Conservation (phyloP, 164 flowering plant genomes). For the Macadamia tetraphylla region DNA sequence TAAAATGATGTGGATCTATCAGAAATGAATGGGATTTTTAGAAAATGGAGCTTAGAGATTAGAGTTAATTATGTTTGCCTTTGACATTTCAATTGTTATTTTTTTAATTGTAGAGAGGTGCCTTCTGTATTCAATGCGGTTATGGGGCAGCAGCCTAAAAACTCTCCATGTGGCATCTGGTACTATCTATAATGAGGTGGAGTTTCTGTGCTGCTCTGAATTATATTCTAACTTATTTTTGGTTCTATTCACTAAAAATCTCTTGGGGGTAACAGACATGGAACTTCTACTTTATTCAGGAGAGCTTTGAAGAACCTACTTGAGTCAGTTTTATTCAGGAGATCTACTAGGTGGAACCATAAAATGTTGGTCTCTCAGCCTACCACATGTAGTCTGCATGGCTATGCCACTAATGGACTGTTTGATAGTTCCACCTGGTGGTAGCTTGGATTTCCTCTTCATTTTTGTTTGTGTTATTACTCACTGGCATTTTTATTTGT, state of each 20-base stretch:
- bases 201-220: background rate
- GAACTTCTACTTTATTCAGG: too few species aligned
- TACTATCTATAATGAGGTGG: constrained; percentile 92
- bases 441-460: background rate
- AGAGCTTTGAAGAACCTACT: too few species aligned
- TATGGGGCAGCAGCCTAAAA: constrained; percentile 66
- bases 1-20: too few species aligned
- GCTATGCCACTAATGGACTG: background rate
- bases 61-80: background rate
- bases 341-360: too few species aligned
- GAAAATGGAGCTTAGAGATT: background rate
- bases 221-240: too few species aligned
- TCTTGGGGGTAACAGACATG: too few species aligned
- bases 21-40: too few species aligned
- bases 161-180: constrained; percentile 81
- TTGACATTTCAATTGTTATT: background rate
- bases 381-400: too few species aligned
- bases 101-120: constrained; percentile 52
- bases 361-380: too few species aligned
- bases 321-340: too few species aligned
- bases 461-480: background rate
- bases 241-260: too few species aligned
- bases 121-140: constrained; percentile 82
- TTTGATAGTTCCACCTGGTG: background rate
- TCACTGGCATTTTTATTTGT: background rate